phyloP scores from a whole-genome alignment of 2,329 filamentous ascomycete genomes.

The Phyllosticta citrichinensis region DNA sequence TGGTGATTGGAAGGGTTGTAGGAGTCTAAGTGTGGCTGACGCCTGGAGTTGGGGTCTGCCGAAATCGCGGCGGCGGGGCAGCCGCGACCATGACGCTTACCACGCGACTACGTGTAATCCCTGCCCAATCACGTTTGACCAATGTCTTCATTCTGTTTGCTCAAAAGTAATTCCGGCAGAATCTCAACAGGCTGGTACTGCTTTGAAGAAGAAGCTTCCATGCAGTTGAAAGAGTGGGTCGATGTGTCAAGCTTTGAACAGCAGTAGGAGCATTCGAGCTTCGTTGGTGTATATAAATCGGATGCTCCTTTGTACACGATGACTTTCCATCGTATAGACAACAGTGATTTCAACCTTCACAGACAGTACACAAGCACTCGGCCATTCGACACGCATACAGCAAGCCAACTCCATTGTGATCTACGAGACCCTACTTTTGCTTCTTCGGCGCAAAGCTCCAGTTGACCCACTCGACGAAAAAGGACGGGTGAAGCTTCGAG shows the following conservation, averaged over 20 bases:
- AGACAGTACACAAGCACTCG: too few relatives aligned
- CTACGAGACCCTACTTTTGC: conserved; percentile 10
- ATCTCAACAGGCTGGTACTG: too few relatives aligned
- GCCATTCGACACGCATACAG: too few relatives aligned
- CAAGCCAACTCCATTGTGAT: too few relatives aligned
- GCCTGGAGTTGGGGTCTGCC: conserved; percentile 6
- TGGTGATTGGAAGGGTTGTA: background rate
- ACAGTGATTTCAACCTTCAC: too few relatives aligned
- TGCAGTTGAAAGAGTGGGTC: too few relatives aligned
- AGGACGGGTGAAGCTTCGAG: conserved; percentile 30
- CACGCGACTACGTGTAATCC: background rate
- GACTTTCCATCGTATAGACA: too few relatives aligned
- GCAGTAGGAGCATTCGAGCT: too few relatives aligned
- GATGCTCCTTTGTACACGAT: too few relatives aligned
- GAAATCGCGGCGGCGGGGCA: conserved; percentile 9
- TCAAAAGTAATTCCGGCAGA: background rate
- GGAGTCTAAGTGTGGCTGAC: background rate
- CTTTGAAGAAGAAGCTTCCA: too few relatives aligned
- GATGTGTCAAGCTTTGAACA: too few relatives aligned
- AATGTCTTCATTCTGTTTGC: background rate
- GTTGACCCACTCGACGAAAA: conserved; percentile 39
- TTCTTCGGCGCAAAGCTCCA: conserved; percentile 27
- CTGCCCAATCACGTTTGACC: background rate
- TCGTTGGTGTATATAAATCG: too few relatives aligned
- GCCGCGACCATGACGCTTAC: background rate